These are phyloP conservation scores for Monosporascus sp. DNA, from an alignment of 2,329 filamentous ascomycete genomes.

Conservation along the genomic window DNA sequence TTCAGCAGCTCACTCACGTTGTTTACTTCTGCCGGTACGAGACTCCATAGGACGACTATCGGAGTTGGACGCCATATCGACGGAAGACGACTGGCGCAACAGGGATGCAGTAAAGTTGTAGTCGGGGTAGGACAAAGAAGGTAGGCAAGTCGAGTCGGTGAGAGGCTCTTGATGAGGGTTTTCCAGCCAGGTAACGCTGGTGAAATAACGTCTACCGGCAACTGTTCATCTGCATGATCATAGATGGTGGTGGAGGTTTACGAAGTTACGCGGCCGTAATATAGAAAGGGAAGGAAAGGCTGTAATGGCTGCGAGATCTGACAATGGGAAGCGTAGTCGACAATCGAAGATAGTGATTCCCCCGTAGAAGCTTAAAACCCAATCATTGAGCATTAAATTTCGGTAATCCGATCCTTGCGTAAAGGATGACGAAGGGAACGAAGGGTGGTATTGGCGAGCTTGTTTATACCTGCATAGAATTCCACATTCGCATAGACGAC, in stretches of 20 bases:
- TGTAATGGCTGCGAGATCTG: background rate
- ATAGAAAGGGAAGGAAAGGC: background rate
- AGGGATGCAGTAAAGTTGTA: constrained; percentile 8
- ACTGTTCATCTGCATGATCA: constrained; percentile 29
- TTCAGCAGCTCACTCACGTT: constrained; percentile 56
- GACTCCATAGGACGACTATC: constrained; percentile 61
- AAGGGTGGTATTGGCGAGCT: constrained; percentile 12
- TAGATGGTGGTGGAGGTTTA: constrained; percentile 7
- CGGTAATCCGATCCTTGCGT: constrained; percentile 10
- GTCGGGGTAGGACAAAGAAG: constrained; percentile 1
- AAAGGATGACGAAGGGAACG: constrained; percentile 11
- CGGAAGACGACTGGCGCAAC: constrained; percentile 4
- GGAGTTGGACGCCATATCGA: constrained; percentile 25
- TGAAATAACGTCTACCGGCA: constrained; percentile 24
- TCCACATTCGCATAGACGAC: constrained; percentile 12
- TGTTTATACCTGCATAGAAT: constrained; percentile 9
- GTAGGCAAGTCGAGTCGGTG: constrained; percentile 5
- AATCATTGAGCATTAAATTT: constrained; percentile 7
- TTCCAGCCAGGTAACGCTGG: constrained; percentile 27
- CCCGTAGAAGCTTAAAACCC: constrained; percentile 3
- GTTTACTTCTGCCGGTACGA: constrained; percentile 70
- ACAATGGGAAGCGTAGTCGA: background rate
- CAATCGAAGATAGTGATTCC: background rate
- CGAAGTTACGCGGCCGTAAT: background rate
- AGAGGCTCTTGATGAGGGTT: constrained; percentile 9